A percentile compares a stretch with the other conserved stretches of the same genome.
Conservation (phyloP, 1,139 yeast species). For the Blastobotrys aristatus region DNA sequence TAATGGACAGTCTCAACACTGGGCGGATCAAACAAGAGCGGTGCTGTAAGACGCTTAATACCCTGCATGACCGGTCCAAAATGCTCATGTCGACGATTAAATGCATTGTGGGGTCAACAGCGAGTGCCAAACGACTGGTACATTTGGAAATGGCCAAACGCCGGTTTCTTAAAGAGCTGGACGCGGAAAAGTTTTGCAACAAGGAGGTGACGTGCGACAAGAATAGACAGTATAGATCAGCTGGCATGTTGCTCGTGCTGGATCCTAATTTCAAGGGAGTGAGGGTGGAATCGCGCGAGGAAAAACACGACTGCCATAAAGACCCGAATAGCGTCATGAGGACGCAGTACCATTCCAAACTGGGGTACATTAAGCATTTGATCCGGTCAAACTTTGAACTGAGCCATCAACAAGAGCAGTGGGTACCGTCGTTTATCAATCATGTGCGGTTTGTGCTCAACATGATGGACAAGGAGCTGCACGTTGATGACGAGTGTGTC, state of each 20-base stretch:
- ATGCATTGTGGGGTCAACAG: constrained; percentile 18
- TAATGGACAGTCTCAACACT: constrained; percentile 2
- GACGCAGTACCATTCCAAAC: constrained; percentile 11
- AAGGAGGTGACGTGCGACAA: neutral
- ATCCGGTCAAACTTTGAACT: constrained; percentile 12
- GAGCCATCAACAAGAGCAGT: constrained; percentile 21
- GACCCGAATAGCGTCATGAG: constrained; percentile 13
- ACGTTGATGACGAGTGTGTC: constrained; percentile 24
- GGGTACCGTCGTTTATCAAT: constrained; percentile 25
- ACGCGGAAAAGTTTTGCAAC: neutral
- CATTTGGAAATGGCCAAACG: constrained; percentile 18
- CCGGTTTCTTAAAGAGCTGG: constrained; percentile 16
- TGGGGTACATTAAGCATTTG: constrained; percentile 15
- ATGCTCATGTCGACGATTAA: constrained; percentile 12
- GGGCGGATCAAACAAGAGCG: constrained; percentile 4
- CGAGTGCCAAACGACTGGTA: constrained; percentile 18
- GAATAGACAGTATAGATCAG: constrained; percentile 12
- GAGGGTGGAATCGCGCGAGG: constrained; percentile 19
- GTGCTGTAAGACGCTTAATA: constrained; percentile 7
- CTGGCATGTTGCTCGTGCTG: constrained; percentile 11
- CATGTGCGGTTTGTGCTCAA: constrained; percentile 18
- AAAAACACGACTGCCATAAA: constrained; percentile 13
- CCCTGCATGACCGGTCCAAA: constrained; percentile 13
- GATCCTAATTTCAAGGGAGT: constrained; percentile 14
- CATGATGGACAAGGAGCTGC: constrained; percentile 14